Percentiles rank a stretch among this genome's conserved stretches.
These are phyloP conservation scores for Curvularia verruculosa DNA, from an alignment of 2,329 filamentous ascomycete species.

Conservation along the genomic window DNA sequence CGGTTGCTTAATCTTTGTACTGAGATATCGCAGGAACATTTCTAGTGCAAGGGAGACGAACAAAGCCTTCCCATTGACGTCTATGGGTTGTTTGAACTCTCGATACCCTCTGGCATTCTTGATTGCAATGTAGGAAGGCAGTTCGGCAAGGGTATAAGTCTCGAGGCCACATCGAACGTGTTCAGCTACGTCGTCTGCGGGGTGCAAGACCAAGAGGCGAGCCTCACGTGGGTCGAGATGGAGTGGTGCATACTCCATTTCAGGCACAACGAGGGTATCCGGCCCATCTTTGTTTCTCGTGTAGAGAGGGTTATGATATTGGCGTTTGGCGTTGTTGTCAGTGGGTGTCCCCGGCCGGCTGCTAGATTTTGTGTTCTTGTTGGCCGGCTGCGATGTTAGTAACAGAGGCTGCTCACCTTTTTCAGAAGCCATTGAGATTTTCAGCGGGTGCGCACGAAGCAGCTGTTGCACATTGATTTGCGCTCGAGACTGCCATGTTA, in stretches of 20 bases:
- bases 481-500: background rate
- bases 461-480: background rate
- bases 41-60: background rate
- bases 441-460: background rate
- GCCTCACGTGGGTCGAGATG: background rate
- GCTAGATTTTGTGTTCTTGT: background rate
- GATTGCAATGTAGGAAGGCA: background rate
- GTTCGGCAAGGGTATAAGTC: background rate
- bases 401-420: background rate
- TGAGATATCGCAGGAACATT: background rate
- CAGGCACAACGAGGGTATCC: background rate
- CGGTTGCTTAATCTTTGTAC: background rate
- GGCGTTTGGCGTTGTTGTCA: background rate
- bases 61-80: background rate
- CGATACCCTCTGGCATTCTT: slow-evolving; percentile 6
- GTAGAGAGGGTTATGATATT: background rate
- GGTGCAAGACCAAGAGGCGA: slow-evolving; percentile 39
- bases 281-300: background rate
- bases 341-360: too few relatives aligned
- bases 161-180: background rate
- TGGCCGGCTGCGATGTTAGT: background rate
- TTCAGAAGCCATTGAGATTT: background rate
- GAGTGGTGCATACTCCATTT: background rate
- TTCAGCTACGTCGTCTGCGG: background rate
- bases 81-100: background rate